These are phyloP conservation scores for Fusarium coicis DNA, from an alignment of 2,329 filamentous ascomycete species.

Conservation along the genomic window DNA sequence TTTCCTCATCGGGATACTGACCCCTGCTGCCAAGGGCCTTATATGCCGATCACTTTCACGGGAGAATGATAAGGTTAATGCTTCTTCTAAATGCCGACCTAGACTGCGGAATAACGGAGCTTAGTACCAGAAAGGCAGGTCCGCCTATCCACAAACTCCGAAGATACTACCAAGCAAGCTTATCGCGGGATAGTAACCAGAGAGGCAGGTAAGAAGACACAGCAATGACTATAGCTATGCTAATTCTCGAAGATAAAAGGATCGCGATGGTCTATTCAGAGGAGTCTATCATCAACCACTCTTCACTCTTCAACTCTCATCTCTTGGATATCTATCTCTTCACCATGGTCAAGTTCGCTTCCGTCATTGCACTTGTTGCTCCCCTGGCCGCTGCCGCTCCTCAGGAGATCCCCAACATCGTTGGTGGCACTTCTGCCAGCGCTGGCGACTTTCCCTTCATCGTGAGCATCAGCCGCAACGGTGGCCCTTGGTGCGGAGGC, in stretches of 20 bases:
- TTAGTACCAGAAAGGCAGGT: constrained; percentile 23
- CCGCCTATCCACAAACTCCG: neutral
- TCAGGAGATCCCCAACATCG: constrained; percentile 32
- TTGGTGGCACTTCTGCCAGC: constrained; percentile 40
- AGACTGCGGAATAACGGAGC: constrained; percentile 21
- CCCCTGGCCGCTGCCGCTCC: constrained; percentile 27
- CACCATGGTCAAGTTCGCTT: constrained; percentile 28
- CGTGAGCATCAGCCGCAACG: constrained; percentile 36
- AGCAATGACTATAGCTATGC: neutral
- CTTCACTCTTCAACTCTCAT: constrained; percentile 26
- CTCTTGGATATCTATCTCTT: neutral
- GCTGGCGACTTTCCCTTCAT: constrained; percentile 49
- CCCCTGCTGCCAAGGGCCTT: constrained; percentile 15
- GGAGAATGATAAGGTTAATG: constrained; percentile 25
- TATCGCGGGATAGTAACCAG: constrained; percentile 11
- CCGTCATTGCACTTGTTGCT: constrained; percentile 20
- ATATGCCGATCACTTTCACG: constrained; percentile 25
- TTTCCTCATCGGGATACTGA: constrained; percentile 21
- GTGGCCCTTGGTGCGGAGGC: constrained; percentile 45
- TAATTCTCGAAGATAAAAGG: constrained; percentile 13
- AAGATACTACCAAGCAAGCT: constrained; percentile 14
- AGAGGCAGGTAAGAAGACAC: constrained; percentile 4
- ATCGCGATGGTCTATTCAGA: neutral
- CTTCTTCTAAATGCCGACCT: constrained; percentile 19
- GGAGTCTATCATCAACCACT: neutral